Conservation (phyloP, 1,139 yeast species). For the Debaryomyces psychrophilus region DNA sequence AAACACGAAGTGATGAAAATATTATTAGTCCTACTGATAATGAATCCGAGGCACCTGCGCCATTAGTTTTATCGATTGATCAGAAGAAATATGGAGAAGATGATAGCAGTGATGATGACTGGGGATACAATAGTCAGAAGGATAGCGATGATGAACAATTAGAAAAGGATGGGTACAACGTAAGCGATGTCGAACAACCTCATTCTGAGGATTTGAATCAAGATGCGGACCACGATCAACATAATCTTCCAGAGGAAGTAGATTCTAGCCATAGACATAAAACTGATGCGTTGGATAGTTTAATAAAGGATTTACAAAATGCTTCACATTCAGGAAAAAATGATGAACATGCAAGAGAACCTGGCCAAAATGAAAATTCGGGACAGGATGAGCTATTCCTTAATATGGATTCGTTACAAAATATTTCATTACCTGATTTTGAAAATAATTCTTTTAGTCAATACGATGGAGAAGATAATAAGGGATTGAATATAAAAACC, state of each 20-base stretch:
- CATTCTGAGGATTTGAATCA: background rate
- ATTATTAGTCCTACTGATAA: background rate
- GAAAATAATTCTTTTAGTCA: conserved; percentile 24
- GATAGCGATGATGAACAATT: conserved; percentile 22
- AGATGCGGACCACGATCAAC: background rate
- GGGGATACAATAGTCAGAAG: conserved; percentile 33
- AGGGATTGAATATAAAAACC: conserved; percentile 9
- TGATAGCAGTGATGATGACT: conserved; percentile 18
- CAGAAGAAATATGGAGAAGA: conserved; percentile 18
- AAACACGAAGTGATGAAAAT: background rate
- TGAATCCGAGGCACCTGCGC: conserved; percentile 17
- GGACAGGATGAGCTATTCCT: conserved; percentile 21
- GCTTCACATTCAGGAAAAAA: conserved; percentile 19
- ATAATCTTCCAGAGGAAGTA: conserved; percentile 4
- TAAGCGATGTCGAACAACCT: background rate
- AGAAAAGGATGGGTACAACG: background rate
- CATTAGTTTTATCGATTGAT: conserved; percentile 33
- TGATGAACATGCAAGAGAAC: background rate
- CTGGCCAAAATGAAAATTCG: background rate
- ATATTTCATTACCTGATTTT: conserved; percentile 34
- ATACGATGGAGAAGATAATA: conserved; percentile 17
- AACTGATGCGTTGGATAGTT: conserved; percentile 38
- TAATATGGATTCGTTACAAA: conserved; percentile 25
- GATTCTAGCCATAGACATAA: conserved; percentile 13
- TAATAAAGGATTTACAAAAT: conserved; percentile 39